A percentile compares a stretch with the other conserved stretches of the same genome.
phyloP scores from a whole-genome alignment of 495 filamentous ascomycete species.

The Recurvomyces mirabilis region DNA sequence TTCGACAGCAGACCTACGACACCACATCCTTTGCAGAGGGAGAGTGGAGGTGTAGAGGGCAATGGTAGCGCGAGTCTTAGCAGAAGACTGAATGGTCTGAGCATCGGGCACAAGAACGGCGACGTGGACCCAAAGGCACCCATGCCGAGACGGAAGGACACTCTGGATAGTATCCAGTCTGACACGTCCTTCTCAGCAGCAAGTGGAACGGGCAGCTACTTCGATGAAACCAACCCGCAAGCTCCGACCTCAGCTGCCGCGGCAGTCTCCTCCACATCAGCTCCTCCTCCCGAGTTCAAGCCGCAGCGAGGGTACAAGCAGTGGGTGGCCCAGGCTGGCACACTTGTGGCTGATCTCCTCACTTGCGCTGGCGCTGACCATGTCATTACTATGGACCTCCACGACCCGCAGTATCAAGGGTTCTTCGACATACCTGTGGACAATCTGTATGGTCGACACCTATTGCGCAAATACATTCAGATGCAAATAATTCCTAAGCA shows the following conservation, averaged over 20 bases:
- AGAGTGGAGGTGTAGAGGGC: constrained; percentile 45
- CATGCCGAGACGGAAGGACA: constrained; percentile 42
- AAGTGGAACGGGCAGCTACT: constrained; percentile 4
- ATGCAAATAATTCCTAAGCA: constrained; percentile 56
- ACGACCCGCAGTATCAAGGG: constrained; percentile 96
- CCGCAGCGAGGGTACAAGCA: constrained; percentile 89
- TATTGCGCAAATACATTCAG: constrained; percentile 83
- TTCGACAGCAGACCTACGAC: constrained; percentile 89
- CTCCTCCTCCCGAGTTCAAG: constrained; percentile 42
- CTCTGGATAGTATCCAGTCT: constrained; percentile 47
- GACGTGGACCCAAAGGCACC: constrained; percentile 25
- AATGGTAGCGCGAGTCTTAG: constrained; percentile 55
- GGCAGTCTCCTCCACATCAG: background rate
- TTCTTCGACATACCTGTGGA: constrained; percentile 98
- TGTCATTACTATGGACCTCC: constrained; percentile 92
- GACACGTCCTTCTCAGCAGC: constrained; percentile 18
- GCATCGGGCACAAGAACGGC: constrained; percentile 21
- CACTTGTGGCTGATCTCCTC: constrained; percentile 83
- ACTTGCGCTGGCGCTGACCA: constrained; percentile 96
- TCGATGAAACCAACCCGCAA: constrained; percentile 9
- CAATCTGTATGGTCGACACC: constrained; percentile 80
- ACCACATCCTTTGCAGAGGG: constrained; percentile 55
- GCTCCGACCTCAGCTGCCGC: background rate
- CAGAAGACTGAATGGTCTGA: constrained; percentile 43
- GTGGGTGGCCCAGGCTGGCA: constrained; percentile 97